phyloP scores from a whole-genome alignment of 306 rosid species.

The Adenanthera pavonina region DNA sequence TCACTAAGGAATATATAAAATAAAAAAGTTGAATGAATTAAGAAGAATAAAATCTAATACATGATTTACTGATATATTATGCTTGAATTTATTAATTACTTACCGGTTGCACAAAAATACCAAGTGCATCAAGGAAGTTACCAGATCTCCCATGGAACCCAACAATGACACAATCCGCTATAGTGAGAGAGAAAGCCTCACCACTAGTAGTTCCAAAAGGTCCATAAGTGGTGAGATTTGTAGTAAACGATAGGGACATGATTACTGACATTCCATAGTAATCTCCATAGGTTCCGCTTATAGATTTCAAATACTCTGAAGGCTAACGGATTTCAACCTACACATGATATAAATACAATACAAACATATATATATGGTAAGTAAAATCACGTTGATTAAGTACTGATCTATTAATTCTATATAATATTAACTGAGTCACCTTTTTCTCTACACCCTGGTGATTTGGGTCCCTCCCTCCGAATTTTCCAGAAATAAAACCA shows the following conservation, averaged over 20 bases:
- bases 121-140: too few species aligned
- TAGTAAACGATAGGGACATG: background rate
- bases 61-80: too few species aligned
- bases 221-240: background rate
- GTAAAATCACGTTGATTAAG: too few species aligned
- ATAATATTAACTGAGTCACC: background rate
- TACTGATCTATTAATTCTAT: too few species aligned
- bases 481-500: background rate
- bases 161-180: too few species aligned
- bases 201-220: background rate
- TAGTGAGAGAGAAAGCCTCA: too few species aligned
- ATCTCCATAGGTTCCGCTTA: background rate
- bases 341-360: background rate
- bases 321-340: background rate
- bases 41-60: too few species aligned
- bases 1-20: too few species aligned
- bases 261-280: background rate
- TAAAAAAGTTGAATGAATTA: too few species aligned
- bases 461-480: background rate
- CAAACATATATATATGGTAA: too few species aligned
- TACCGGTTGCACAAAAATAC: too few species aligned
- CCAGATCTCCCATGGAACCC: background rate
- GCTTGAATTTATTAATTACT: too few species aligned
- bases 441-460: background rate
- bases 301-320: background rate